Evolutionary conservation across 805 yeast genomes (phyloP).

Genomic region (Blastobotrys parvus): DNA sequence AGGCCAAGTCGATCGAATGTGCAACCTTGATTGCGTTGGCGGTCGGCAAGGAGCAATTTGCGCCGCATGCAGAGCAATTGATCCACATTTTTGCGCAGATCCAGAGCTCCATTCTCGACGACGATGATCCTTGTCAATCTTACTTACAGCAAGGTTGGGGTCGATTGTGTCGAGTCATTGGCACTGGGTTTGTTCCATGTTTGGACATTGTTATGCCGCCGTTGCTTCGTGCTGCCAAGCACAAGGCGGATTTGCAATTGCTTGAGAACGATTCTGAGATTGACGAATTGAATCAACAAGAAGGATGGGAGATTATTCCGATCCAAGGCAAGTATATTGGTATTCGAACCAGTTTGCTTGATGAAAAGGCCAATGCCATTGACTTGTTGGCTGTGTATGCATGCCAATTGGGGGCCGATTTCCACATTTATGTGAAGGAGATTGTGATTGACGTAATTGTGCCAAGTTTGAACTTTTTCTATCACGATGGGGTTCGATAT

Average conservation of each 20-base stretch:
- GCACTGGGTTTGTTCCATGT: constrained; percentile 77
- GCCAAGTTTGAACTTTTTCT: constrained; percentile 83
- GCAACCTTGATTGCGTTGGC: constrained; percentile 90
- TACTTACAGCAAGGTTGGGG: constrained; percentile 96
- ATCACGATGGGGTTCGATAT: constrained; percentile 90
- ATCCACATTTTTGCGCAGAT: constrained; percentile 63
- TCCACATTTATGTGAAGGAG: constrained; percentile 75
- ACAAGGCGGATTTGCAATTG: constrained; percentile 79
- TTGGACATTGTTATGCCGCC: constrained; percentile 84
- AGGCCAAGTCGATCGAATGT: constrained; percentile 94
- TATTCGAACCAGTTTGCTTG: constrained; percentile 87
- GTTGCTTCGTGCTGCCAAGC: constrained; percentile 75
- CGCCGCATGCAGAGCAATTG: constrained; percentile 64
- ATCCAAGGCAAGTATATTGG: constrained; percentile 89
- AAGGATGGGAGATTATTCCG: constrained; percentile 93
- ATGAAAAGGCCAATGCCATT: constrained; percentile 89
- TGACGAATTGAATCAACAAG: constrained; percentile 71
- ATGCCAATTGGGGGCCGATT: constrained; percentile 69
- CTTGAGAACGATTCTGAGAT: constrained; percentile 83
- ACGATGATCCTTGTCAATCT: constrained; percentile 83
- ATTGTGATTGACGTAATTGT: constrained; percentile 69
- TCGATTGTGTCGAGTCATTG: constrained; percentile 78
- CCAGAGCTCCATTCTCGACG: constrained; percentile 40
- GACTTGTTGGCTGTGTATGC: constrained; percentile 82
- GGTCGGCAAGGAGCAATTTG: constrained; percentile 85